Evolutionary conservation across 192 early-diverging fungal genomes (phyloP), one percentile per base, ranked within the genome.

Genomic region (Haplosporangium gracile): DNA sequence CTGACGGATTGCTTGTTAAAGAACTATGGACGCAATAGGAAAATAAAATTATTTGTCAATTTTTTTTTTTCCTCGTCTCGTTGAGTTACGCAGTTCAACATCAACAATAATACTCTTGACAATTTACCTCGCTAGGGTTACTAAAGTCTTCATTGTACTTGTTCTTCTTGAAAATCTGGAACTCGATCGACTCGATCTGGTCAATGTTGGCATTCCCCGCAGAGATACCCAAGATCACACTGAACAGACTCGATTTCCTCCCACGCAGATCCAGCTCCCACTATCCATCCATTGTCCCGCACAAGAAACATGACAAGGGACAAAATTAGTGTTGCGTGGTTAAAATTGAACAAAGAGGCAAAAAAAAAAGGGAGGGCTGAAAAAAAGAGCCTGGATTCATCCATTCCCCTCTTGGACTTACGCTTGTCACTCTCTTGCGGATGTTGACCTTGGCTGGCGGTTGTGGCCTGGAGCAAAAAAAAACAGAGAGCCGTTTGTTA

Each of bases 121-220:
- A 29, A 45, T 24, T 29, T 60, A 60, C 57, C 57, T 65, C 60
- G 60, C 29, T 32, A 0, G 60, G 60, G 11, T 32, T 65, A 65
- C 26, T 26, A 65, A 65, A 65, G 29, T 65, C 60, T 32, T 65
- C 60, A n/a, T 0, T 60, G 2, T 11, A 26, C 26, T 15, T 29
- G 11, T 32, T 15, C 4, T 65, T 57, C 55, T 57, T 65, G 60
- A 9, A 65, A 29, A 65, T 65, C 29, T 11, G n/a, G 11, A 65
- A 65, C 60, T 65, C 60, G 60, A 65, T 65, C 60, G 60, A 65
- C 60, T 65, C 60, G 29, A 65, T 65, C 29, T 32, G 60, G 13
- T 65, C 60, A 13, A 65, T 34, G 60, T 4, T 65, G 29, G 60
- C 60, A 32, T 26, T 65, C 10, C 60, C 60, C 2, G 60, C 60